These are phyloP conservation scores for Proliferodiscus dingleyae DNA, from an alignment of 2,329 filamentous ascomycete genomes.

Conservation along the genomic window DNA sequence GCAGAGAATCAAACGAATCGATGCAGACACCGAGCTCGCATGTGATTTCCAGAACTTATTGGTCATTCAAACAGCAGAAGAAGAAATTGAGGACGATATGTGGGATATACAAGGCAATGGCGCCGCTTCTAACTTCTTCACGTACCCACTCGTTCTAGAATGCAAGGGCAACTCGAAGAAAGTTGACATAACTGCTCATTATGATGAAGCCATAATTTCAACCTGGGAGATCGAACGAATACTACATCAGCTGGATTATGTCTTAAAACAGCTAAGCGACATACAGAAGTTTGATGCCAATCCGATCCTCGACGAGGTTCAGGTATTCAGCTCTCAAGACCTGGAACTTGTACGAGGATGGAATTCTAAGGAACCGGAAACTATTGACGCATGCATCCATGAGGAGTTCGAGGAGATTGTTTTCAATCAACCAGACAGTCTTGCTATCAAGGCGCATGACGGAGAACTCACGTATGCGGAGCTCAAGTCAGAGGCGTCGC, in stretches of 20 bases:
- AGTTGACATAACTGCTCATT: constrained; percentile 11
- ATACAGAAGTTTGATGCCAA: neutral
- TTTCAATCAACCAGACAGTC: constrained; percentile 10
- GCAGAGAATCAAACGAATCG: constrained; percentile 17
- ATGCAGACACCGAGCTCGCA: constrained; percentile 9
- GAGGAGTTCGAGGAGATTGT: constrained; percentile 14
- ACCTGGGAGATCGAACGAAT: constrained; percentile 6
- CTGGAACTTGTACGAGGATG: constrained; percentile 2
- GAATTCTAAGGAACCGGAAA: constrained; percentile 1
- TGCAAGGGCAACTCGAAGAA: constrained; percentile 4
- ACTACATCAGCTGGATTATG: constrained; percentile 9
- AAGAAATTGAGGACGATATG: neutral
- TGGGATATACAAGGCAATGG: constrained; percentile 2
- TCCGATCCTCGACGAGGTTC: constrained; percentile 1
- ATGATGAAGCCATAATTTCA: constrained; percentile 8
- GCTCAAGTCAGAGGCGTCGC: constrained; percentile 13
- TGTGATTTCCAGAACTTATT: constrained; percentile 22
- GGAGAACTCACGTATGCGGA: constrained; percentile 20
- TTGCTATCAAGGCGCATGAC: constrained; percentile 22
- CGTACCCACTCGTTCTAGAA: constrained; percentile 16
- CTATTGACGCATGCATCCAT: constrained; percentile 18
- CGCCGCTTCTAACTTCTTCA: constrained; percentile 8
- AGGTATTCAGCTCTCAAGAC: constrained; percentile 5
- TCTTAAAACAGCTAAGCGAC: constrained; percentile 16
- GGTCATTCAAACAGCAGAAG: constrained; percentile 17